These are phyloP conservation scores for Entomortierella lignicola DNA, from an alignment of 192 early-diverging fungal genomes.

Conservation along the genomic window DNA sequence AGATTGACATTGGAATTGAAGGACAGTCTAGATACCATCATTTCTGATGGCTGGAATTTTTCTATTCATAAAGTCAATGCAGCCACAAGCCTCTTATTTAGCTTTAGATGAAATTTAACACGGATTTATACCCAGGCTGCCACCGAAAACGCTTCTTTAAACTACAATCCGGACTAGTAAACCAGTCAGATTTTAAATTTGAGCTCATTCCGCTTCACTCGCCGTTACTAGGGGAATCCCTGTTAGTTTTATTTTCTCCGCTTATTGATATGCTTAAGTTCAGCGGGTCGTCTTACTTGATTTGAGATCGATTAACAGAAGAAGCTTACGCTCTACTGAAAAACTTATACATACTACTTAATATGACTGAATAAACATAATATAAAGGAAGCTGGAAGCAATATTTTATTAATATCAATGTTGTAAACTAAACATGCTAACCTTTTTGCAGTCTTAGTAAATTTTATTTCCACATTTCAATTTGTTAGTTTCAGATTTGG, in stretches of 20 bases:
- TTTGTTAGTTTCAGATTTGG: too few relatives aligned
- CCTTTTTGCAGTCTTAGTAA: too few relatives aligned
- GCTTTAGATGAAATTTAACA: conserved; percentile 84
- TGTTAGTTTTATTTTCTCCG: conserved; percentile 86
- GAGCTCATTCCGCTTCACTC: conserved; percentile 81
- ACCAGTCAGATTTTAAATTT: conserved; percentile 71
- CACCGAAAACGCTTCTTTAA: conserved; percentile 66
- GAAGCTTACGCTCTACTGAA: conserved; percentile 21
- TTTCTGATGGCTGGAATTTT: too few relatives aligned
- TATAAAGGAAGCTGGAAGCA: too few relatives aligned
- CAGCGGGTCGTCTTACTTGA: conserved; percentile 76
- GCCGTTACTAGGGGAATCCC: conserved; percentile 83
- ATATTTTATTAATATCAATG: too few relatives aligned
- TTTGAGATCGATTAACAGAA: conserved; percentile 60
- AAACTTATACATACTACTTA: too few relatives aligned
- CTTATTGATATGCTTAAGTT: conserved; percentile 88
- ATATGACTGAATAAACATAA: too few relatives aligned
- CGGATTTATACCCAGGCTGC: conserved; percentile 64
- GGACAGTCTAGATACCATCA: too few relatives aligned
- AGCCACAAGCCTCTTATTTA: conserved; percentile 77
- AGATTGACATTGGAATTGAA: too few relatives aligned
- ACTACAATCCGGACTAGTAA: conserved; percentile 66
- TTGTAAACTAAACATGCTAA: too few relatives aligned
- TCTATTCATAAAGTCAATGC: too few relatives aligned
- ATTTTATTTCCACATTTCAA: too few relatives aligned